phyloP scores from a whole-genome alignment of 192 early-diverging fungal genomes.

The Coemansia sp. region DNA sequence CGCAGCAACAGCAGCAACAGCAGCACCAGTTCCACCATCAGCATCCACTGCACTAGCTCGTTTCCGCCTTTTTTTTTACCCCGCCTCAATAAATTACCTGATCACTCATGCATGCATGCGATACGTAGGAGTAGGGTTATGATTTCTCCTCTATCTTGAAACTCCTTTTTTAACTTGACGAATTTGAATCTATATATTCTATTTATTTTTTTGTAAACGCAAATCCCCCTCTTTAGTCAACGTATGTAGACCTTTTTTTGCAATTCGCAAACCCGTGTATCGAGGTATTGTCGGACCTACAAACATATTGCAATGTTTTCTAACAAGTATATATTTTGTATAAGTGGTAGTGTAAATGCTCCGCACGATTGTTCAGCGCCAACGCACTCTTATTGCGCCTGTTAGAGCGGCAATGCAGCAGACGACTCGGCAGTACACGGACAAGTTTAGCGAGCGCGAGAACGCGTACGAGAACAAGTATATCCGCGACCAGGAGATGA shows the following conservation, averaged over 20 bases:
- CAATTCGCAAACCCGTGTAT: not conserved
- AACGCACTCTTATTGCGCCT: constrained; percentile 10
- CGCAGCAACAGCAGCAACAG: not conserved
- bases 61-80: not conserved
- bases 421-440: constrained; percentile 18
- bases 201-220: not conserved
- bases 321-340: not conserved
- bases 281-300: not conserved
- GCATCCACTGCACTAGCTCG: constrained; percentile 3
- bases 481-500: constrained; percentile 45
- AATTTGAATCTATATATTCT: not conserved
- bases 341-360: constrained; percentile 26
- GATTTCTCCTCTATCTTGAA: too few species aligned
- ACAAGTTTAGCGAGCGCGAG: constrained; percentile 53
- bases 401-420: constrained; percentile 12
- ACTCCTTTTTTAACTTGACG: not conserved
- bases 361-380: constrained; percentile 33
- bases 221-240: not conserved
- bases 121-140: not conserved
- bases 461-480: constrained; percentile 53
- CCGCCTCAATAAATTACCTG: not conserved
- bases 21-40: not conserved
- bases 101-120: not conserved
- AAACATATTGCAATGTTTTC: not conserved
- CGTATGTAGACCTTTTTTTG: not conserved